A percentile compares a stretch with the other conserved stretches of the same genome.
Evolutionary conservation across 306 rosid species (phyloP).

Genomic region (Astragalus glycyphyllos): DNA sequence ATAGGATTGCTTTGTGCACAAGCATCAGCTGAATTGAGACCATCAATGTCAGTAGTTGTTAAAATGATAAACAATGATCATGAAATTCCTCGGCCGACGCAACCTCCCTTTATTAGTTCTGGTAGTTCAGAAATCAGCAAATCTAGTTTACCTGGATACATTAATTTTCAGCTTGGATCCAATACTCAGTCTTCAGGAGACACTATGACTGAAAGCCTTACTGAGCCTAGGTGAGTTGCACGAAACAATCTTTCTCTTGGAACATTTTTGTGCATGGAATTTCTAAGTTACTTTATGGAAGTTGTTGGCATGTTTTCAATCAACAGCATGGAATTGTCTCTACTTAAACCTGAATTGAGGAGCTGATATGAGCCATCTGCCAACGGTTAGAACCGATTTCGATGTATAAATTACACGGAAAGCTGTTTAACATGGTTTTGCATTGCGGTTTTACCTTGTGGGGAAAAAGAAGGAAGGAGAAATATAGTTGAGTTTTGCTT

Average conservation of each 20-base stretch:
- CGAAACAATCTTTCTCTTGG: not conserved
- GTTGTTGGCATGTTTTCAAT: constrained; percentile 8
- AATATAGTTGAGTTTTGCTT: not conserved
- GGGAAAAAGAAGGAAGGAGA: not conserved
- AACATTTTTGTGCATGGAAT: constrained; percentile 32
- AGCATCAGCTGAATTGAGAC: constrained; percentile 49
- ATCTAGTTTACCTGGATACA: constrained; percentile 2
- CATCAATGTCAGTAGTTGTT: constrained; percentile 48
- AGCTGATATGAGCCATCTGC: constrained; percentile 14
- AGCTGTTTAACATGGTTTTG: too few relatives aligned
- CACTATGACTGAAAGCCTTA: constrained; percentile 37
- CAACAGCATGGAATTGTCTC: constrained; percentile 22
- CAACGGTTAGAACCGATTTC: not conserved
- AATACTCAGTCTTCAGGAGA: constrained; percentile 39
- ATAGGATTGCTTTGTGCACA: constrained; percentile 51
- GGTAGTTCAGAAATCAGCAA: constrained; percentile 40
- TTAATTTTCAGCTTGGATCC: constrained; percentile 29
- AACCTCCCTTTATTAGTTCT: constrained; percentile 41
- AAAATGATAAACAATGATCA: constrained; percentile 44
- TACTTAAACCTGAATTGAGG: not conserved
- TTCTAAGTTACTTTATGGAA: constrained; percentile 4
- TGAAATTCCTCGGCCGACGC: constrained; percentile 39
- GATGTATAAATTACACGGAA: not conserved
- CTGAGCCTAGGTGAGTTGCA: constrained; percentile 34
- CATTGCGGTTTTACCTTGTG: too few relatives aligned